These are phyloP conservation scores for Phycomyces blakesleeanus DNA, from an alignment of 192 early-diverging fungal genomes.

Conservation along the genomic window DNA sequence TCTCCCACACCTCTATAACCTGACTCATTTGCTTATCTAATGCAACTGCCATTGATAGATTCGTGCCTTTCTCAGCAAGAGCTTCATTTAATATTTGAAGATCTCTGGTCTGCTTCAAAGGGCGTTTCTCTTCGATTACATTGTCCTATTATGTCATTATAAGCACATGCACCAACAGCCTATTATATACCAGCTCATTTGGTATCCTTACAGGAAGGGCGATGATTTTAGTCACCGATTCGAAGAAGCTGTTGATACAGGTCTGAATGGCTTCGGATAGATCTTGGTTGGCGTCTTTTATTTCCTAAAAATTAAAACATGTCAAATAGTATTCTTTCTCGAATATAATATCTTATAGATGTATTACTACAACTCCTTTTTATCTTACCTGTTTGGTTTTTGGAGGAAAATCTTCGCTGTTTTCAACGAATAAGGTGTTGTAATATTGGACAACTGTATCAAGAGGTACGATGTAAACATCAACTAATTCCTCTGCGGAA, in stretches of 20 bases:
- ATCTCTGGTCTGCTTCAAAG: conserved; percentile 4
- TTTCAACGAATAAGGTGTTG: conserved; percentile 6
- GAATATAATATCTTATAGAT: neutral
- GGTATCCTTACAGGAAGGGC: neutral
- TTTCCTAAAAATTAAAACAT: conserved; percentile 10
- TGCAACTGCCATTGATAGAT: conserved; percentile 5
- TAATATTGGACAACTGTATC: conserved; percentile 13
- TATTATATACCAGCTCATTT: conserved; percentile 42
- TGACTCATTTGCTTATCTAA: conserved; percentile 20
- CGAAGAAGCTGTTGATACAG: conserved; percentile 44
- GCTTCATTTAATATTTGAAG: neutral
- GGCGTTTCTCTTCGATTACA: conserved; percentile 6
- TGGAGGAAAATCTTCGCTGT: neutral
- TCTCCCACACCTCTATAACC: conserved; percentile 19
- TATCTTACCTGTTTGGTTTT: conserved; percentile 3
- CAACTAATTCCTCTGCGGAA: conserved; percentile 3
- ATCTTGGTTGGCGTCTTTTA: conserved; percentile 25
- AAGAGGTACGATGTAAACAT: conserved; percentile 4
- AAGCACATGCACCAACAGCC: neutral
- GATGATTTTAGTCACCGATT: conserved; percentile 15
- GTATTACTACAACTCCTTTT: neutral
- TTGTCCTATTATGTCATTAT: neutral
- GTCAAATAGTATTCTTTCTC: too few species aligned
- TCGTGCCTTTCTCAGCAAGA: conserved; percentile 8
- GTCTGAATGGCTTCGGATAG: conserved; percentile 35